These are phyloP conservation scores for Cryptococcus amylolentus DNA, from an alignment of 1,284 basidiomycete species.

Conservation along the genomic window DNA sequence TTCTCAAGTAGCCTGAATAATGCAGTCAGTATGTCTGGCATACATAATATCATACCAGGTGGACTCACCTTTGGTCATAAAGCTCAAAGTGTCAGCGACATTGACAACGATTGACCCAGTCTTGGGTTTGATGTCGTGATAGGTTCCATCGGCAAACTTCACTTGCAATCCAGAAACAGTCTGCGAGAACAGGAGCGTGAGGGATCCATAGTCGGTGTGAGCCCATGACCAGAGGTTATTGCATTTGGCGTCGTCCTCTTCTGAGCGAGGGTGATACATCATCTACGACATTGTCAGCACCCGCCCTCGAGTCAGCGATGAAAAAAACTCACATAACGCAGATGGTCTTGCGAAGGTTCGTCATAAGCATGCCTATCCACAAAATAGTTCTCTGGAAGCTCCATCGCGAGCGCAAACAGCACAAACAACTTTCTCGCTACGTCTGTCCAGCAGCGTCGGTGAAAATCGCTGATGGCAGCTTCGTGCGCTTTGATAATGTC, in stretches of 20 bases:
- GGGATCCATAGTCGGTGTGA: slow-evolving; percentile 32
- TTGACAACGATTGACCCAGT: slow-evolving; percentile 33
- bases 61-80: slow-evolving; percentile 29
- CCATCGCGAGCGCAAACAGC: slow-evolving; percentile 36
- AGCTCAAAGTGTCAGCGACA: slow-evolving; percentile 34
- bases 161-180: slow-evolving; percentile 36
- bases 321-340: slow-evolving; percentile 25
- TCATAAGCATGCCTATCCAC: slow-evolving; percentile 33
- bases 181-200: slow-evolving; percentile 36
- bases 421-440: slow-evolving; percentile 26
- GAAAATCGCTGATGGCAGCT: slow-evolving; percentile 14
- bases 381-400: slow-evolving; percentile 41
- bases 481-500: slow-evolving; percentile 24
- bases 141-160: slow-evolving; percentile 28
- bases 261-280: slow-evolving; percentile 32
- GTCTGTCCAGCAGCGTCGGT: slow-evolving; percentile 19
- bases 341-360: slow-evolving; percentile 29
- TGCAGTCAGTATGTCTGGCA: background rate
- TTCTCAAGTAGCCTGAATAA: slow-evolving; percentile 25
- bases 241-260: slow-evolving; percentile 30
- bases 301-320: background rate
- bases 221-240: slow-evolving; percentile 32
- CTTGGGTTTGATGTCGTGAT: slow-evolving; percentile 30
- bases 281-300: slow-evolving; percentile 15
- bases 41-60: background rate